Evolutionary conservation across 1,139 yeast species (phyloP), one percentile per base, ranked within the genome.

Genomic region (Komagataea norvegica): DNA sequence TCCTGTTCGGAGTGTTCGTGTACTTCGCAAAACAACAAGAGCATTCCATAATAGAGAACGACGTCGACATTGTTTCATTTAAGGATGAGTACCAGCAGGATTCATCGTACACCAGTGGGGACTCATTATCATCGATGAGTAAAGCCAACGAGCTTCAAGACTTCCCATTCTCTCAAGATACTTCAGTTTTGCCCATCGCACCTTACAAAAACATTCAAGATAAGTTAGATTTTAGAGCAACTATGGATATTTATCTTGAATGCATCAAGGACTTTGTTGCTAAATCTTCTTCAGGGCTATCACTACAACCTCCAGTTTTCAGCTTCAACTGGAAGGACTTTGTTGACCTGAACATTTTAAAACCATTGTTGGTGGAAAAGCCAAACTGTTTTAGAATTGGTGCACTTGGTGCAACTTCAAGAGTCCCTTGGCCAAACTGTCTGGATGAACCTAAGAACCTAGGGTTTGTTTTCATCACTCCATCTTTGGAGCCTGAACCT

Each of bases 391-490:
- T 61, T 38, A 52, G 62, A 39, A 61, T 62, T 11, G 65, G 65
- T 31, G 64, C 62, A 1, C 40, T 61, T 8, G 66, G 65, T 31
- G 53, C 64, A 11, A 56, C 57, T 5, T 47, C 57, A 2, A 50
- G 66, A 47, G 57, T 60, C 10, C 58, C 62, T n/a, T 62, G 66
- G 66, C 42, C 55, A 4, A 63, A 59, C 25, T 62, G 66, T 49
- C 41, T 59, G 2, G 64, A 62, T 43, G 58, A 57, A 19, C 57
- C 55, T 3, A 49, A 53, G 19, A 52, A 49, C 16, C 42, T 61
- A 21, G 58, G 59, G 10, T 60, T 61, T 41, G 56, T 57, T 23
- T 62, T 62, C 37, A 46, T 51, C 17, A 50, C 47, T 1, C 62
- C 64, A 6, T 60, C 64, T 1, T 37, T 44, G 17, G 53, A 54